Evolutionary conservation across 345 rosid genomes (phyloP), one percentile per base, ranked within the genome.

Genomic region (Abelmoschus esculentus): DNA sequence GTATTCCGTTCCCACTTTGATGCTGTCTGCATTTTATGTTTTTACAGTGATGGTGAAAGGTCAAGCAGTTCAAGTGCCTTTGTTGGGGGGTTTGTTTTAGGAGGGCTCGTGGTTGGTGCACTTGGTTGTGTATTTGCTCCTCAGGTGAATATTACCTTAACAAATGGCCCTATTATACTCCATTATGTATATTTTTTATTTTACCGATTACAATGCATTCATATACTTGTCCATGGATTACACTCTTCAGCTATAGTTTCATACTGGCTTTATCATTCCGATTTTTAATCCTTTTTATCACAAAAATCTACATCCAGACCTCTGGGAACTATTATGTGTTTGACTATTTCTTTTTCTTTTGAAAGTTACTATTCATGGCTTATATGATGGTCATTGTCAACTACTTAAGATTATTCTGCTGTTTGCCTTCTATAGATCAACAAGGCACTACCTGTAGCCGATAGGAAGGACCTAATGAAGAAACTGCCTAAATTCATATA

Each of bases 41-140:
- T 22, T 59, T 75, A 93, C 5, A 22, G 98, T 68, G 87, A 89
- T 84, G 87, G 83, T 62, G 89, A 83, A 70, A 77, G 84, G 77
- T 53, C 91, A 68, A 80, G 85, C 76, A 78, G 79, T 76, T 79
- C 89, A 1, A 76, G 87, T 78, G 60, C 82, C 69, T 93, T 93
- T 77, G 87, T 91, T 32, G 97, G 99, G 73, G 97, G 96, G 53
- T 93, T 93, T 79, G 85, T 93, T 71, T 78, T 91, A 80, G 97
- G 99, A 36, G 97, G 96, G 77, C 80, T 91, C 32, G 77, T 91
- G 72, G 89, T 89, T 40, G 99, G 96, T 52, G 84, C 99, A 47
- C 96, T 93, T 69, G 99, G 99, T 72, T 89, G 97, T 79, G 97
- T 91, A 26, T 89, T 83, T 63, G 97, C 99, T 32, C 96, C 99